Evolutionary conservation across 2,329 filamentous ascomycete genomes (phyloP).

Genomic region (Aspergillus japonicus): DNA sequence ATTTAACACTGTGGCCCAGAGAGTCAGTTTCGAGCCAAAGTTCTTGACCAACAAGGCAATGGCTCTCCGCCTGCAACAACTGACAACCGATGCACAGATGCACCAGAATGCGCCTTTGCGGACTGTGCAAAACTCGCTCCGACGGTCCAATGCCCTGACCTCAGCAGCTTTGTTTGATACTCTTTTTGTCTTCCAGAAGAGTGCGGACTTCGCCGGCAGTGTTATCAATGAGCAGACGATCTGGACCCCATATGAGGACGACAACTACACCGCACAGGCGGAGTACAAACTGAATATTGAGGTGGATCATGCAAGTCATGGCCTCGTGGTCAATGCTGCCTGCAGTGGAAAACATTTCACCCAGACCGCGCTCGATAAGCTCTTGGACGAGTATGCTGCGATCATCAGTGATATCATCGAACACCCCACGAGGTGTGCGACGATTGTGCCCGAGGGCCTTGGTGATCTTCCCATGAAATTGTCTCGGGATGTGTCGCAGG

Average conservation of each 20-base stretch:
- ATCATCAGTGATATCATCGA: slow-evolving; percentile 30
- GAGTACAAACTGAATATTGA: slow-evolving; percentile 35
- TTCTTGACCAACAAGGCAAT: slow-evolving; percentile 41
- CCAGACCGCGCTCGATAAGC: slow-evolving; percentile 18
- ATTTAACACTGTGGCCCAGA: slow-evolving; percentile 56
- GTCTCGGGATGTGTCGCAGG: not conserved
- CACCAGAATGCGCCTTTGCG: slow-evolving; percentile 54
- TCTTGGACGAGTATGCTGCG: slow-evolving; percentile 20
- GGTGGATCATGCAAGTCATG: slow-evolving; percentile 26
- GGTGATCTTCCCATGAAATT: slow-evolving; percentile 24
- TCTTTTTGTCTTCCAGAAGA: slow-evolving; percentile 54
- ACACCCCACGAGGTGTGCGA: slow-evolving; percentile 25
- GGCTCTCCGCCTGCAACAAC: slow-evolving; percentile 46
- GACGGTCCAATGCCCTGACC: slow-evolving; percentile 34
- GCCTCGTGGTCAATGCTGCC: slow-evolving; percentile 21
- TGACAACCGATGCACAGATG: slow-evolving; percentile 45
- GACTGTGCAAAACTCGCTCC: slow-evolving; percentile 48
- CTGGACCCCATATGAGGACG: slow-evolving; percentile 24
- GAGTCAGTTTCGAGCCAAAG: slow-evolving; percentile 33
- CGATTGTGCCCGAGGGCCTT: slow-evolving; percentile 23
- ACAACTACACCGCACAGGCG: slow-evolving; percentile 23
- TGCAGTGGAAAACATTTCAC: slow-evolving; percentile 25
- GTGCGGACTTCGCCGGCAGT: slow-evolving; percentile 16
- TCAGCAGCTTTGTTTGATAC: slow-evolving; percentile 46
- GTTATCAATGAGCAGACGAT: slow-evolving; percentile 20